phyloP scores from a whole-genome alignment of 1,139 yeast species.

The Kodamaea plutei region DNA sequence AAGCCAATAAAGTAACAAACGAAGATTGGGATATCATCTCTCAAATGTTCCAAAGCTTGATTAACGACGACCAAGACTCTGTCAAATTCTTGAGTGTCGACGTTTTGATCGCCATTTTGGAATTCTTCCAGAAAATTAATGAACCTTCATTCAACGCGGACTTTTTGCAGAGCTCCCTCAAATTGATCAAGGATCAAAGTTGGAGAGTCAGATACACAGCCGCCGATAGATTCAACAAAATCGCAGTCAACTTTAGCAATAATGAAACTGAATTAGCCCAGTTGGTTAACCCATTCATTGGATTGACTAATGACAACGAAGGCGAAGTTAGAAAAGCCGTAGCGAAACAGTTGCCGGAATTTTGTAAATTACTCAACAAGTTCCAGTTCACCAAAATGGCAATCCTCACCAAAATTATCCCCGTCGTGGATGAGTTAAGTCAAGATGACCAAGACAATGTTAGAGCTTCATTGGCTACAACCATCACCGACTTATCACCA shows the following conservation, averaged over 20 bases:
- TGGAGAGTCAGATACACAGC: conserved; percentile 99
- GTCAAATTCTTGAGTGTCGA: conserved; percentile 89
- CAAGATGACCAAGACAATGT: conserved; percentile 92
- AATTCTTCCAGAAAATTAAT: conserved; percentile 54
- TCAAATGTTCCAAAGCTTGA: conserved; percentile 76
- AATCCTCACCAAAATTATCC: conserved; percentile 69
- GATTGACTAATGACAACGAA: conserved; percentile 85
- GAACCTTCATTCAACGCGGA: conserved; percentile 60
- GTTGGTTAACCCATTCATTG: conserved; percentile 67
- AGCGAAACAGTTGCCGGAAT: conserved; percentile 86
- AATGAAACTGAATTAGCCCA: conserved; percentile 48
- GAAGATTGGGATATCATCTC: conserved; percentile 73
- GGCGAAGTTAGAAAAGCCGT: conserved; percentile 95
- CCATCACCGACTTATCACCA: conserved; percentile 84
- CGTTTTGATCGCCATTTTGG: conserved; percentile 69
- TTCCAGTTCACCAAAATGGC: conserved; percentile 44
- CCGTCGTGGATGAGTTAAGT: conserved; percentile 78
- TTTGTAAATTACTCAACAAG: conserved; percentile 52
- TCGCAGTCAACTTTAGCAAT: conserved; percentile 63
- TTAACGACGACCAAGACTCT: conserved; percentile 89
- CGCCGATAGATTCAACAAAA: conserved; percentile 80
- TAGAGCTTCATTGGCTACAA: conserved; percentile 85
- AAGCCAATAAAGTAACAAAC: conserved; percentile 29
- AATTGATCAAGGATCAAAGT: conserved; percentile 80
- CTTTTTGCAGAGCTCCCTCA: conserved; percentile 53